Base-by-base conservation (phyloP, 2,329 filamentous ascomycete species). In the Trichothecium sympodiale region DNA sequence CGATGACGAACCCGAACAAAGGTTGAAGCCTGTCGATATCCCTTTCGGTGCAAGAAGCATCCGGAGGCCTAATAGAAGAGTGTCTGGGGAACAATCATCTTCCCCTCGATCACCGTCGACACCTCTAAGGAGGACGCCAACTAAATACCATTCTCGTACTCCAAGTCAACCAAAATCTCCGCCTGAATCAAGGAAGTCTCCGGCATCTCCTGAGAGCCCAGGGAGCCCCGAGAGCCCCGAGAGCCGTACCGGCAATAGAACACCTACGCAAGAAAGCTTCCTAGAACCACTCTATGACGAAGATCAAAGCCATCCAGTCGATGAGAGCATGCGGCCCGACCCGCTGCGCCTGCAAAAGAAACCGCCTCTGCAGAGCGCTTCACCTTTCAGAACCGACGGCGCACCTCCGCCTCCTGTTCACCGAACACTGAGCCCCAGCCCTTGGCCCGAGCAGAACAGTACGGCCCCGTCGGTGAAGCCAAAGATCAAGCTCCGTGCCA, bases 381-480 rank as follows among this genome's bases (percentile, higher is more conserved):
- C 26, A 26, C 33, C 54, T 41, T 61, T 70, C 37, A 67, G 20
- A 10, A 25, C 70, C 31, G 73, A 77, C 41, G 71, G 62, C 10
- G 69, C 74, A 38, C 63, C 74, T 15, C 67, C 71, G 14, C 70
- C 69, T 6, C 73, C 70, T 2, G 61, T 64, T 15, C 71, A 75
- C 47, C 63, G 71, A 29, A 69, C 54, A 50, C 33, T 55, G n/a
- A 46, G 39, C 14, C 47, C 46, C 12, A 52, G 50, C 35, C 57
- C 31, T 56, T 63, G 45, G 54, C 62, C 41, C 42, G 59, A 43
- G 48, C 53, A 33, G 51, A 43, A 33, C 31, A 33, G 47, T 38
- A 43, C 42, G 43, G 35, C 45, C 40, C 40, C 45, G 23, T 17
- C 31, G 13, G 9, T 49, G 59, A 63, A 40, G 38, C 67, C 53